A percentile compares a stretch with the other conserved stretches of the same genome.
Conservation (phyloP, 2,329 filamentous ascomycete genomes). For the Aspergillus aculeatus region DNA sequence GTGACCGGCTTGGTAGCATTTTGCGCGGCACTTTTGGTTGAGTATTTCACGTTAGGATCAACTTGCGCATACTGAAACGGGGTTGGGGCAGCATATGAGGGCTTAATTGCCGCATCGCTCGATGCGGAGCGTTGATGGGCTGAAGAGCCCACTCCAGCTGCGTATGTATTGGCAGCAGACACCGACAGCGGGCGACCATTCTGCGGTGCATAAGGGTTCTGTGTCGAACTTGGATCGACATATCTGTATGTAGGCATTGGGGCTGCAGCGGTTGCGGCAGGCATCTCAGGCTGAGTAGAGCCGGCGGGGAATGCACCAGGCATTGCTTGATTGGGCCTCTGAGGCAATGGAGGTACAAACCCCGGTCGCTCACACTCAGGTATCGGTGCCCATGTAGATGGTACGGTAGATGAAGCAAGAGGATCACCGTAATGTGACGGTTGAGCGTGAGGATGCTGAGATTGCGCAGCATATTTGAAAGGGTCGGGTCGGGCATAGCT, state of each 20-base stretch:
- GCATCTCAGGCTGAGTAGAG: slow-evolving; percentile 23
- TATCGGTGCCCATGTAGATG: slow-evolving; percentile 38
- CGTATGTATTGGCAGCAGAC: slow-evolving; percentile 15
- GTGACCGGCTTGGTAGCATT: slow-evolving; percentile 25
- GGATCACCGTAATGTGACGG: slow-evolving; percentile 15
- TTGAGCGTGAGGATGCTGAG: slow-evolving; percentile 19
- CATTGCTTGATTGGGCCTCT: slow-evolving; percentile 26
- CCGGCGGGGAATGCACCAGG: slow-evolving; percentile 33
- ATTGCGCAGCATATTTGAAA: slow-evolving; percentile 34
- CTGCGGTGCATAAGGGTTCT: slow-evolving; percentile 23
- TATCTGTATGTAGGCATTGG: slow-evolving; percentile 34
- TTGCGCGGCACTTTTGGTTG: slow-evolving; percentile 28
- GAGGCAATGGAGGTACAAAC: slow-evolving; percentile 41
- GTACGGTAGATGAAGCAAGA: slow-evolving; percentile 15
- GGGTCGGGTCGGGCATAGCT: slow-evolving; percentile 34
- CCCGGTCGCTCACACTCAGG: slow-evolving; percentile 43
- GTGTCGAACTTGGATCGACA: slow-evolving; percentile 22
- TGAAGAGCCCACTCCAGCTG: slow-evolving; percentile 13
- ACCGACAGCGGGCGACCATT: slow-evolving; percentile 14
- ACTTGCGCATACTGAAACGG: slow-evolving; percentile 42
- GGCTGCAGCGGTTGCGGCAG: slow-evolving; percentile 20
- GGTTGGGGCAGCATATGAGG: slow-evolving; percentile 32
- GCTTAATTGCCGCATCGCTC: slow-evolving; percentile 20
- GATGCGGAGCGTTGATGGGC: slow-evolving; percentile 36
- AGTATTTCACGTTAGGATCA: slow-evolving; percentile 41